Base-by-base conservation (phyloP, 2,329 filamentous ascomycete genomes). In the Coniochaeta hoffmannii region DNA sequence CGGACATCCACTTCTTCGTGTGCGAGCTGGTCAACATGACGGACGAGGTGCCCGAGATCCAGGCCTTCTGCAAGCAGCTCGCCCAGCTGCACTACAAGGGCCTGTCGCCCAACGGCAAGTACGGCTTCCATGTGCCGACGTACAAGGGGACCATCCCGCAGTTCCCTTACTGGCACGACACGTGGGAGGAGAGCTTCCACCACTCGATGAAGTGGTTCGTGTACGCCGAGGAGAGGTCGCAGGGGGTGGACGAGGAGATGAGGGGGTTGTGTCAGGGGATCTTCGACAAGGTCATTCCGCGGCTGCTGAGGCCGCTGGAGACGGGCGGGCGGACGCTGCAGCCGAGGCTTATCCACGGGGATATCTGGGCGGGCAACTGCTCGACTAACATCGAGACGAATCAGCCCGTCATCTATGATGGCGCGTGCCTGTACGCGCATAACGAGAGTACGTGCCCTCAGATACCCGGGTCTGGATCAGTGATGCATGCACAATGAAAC, bases 351-450 rank as follows among this genome's bases (percentile, higher is more conserved):
- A 14, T 50, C 44, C 53, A 55, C 24, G 41, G 41, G 7, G 53
- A 55, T 22, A 24, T 55, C 6, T 55, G 53, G 53, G 8, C 30
- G 15, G 53, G 53, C n/a, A 55, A 3, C 55, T 14, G 11, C 30
- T 36, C 8, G 10, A 55, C 38, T 12, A 44, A n/a, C 11, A n/a
- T n/a, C 9, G 38, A 44, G 10, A 22, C 38, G 12, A n/a, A 10
- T 4, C 14, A 44, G 17, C 17, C 22, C 11, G 4, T 19, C 10
- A 22, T 44, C 14, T 44, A 17, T 26, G 38, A 44, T n/a, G n/a
- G n/a, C 38, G 14, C 38, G 38, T 44, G 10, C 38, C 14, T 26
- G 8, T 44, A 14, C 22, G 38, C 14, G 17, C 38, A 44, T n/a
- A 44, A 44, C 19, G 38, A 44, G 19, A 11, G 38, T 44, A 10